Conservation (phyloP, 1,284 basidiomycete genomes). For the Quambalaria eucalypti region DNA sequence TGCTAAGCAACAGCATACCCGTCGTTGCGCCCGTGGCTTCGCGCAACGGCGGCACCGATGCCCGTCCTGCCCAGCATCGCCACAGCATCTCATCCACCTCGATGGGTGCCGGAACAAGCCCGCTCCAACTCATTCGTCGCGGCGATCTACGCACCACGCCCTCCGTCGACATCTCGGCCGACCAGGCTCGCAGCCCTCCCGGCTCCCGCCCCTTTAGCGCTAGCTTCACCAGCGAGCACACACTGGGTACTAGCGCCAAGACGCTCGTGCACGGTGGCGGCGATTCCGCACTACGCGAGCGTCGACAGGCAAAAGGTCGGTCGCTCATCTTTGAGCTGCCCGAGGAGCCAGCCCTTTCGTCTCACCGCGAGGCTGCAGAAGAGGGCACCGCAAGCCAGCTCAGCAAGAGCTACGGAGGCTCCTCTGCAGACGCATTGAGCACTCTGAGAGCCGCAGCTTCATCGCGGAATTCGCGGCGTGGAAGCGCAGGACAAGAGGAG, state of each 20-base stretch:
- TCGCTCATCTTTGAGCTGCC: not conserved
- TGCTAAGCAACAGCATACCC: constrained; percentile 7
- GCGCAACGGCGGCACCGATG: no score
- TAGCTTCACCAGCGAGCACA: constrained; percentile 28
- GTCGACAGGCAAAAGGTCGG: not conserved
- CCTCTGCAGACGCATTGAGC: not conserved
- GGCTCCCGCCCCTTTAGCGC: constrained; percentile 10
- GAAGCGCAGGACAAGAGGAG: not conserved
- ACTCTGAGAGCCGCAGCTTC: not conserved
- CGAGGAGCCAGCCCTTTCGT: not conserved
- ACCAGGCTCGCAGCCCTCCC: constrained; percentile 23
- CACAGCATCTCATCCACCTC: no score
- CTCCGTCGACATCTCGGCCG: constrained; percentile 23
- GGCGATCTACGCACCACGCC: constrained; percentile 20
- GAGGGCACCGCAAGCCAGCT: constrained; percentile 3
- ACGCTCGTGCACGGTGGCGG: constrained; percentile 17
- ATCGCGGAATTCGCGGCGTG: not conserved
- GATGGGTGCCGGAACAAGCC: constrained; percentile 8
- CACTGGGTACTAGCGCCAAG: constrained; percentile 25
- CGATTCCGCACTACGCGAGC: not conserved
- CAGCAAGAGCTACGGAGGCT: constrained; percentile 1
- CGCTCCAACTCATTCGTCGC: constrained; percentile 26
- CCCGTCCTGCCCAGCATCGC: not conserved
- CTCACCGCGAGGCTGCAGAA: not conserved
- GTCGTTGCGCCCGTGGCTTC: no score